Base-by-base conservation (phyloP, 2,329 filamentous ascomycete genomes). In the Aspergillus sp. region DNA sequence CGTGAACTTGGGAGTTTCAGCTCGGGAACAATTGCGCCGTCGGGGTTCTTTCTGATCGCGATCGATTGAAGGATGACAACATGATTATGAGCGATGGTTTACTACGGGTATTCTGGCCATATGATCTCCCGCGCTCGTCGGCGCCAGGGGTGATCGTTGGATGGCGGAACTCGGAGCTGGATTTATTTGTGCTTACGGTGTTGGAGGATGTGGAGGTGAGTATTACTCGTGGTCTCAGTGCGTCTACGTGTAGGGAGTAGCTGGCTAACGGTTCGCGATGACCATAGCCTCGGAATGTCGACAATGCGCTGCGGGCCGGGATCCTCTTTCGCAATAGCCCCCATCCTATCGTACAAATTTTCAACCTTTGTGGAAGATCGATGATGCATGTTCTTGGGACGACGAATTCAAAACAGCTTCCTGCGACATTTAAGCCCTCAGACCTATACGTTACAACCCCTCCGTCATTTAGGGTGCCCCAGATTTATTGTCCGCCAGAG, bases 61-160 rank as follows among this genome's bases (percentile, higher is more conserved):
- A 45, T 50, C 51, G 54, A 58, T 51, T 52, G 54, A 58, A 63
- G 61, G 70, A 74, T 81, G 78, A 72, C 75, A 82, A 76, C 68
- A 84, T 84, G 81, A 75, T 81, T 68, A 74, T 75, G 71, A 74
- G 74, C 61, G 79, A 93, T 88, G 90, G 88, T 64, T 78, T 97
- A 76, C 89, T 97, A 84, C 89, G 93, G 76, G 84, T 98, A 74
- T 97, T 98, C 75, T 98, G 93, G 93, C 94, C 93, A 62, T 86
- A 86, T 63, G 90, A 95, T 72, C 83, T 88, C 62, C 78, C 81
- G 47, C 79, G 77, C 68, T 86, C 84, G 47, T 80, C 82, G 57
- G 77, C 81, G 49, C 82, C 88, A 38, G 93, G 91, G 41, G 87
- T 96, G 51, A 83, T 98, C 55, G 87, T 98, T 42, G 93, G 93